Percentiles rank a stretch among this genome's conserved stretches.
Conservation (phyloP, 805 yeast species). For the Lipomyces orientalis region DNA sequence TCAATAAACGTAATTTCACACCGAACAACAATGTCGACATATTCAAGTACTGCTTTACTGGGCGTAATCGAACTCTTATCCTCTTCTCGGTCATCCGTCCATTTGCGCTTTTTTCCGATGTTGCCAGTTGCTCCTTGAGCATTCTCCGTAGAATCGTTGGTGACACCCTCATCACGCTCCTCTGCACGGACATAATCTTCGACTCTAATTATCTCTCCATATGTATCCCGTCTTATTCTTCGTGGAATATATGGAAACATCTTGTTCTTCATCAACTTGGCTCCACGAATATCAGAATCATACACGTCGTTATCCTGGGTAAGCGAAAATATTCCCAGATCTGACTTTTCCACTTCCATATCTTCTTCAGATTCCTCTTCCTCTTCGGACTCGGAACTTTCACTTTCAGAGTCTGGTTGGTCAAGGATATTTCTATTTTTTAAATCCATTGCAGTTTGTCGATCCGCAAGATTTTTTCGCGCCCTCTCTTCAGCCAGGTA, state of each 20-base stretch:
- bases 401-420: conserved; percentile 29
- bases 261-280: conserved; percentile 31
- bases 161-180: conserved; percentile 43
- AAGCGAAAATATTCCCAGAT: conserved; percentile 39
- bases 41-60: conserved; percentile 38
- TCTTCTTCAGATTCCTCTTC: conserved; percentile 42
- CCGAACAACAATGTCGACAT: conserved; percentile 54
- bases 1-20: conserved; percentile 82
- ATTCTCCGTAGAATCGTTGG: conserved; percentile 40
- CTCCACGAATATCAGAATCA: conserved; percentile 60
- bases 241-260: conserved; percentile 79
- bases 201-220: conserved; percentile 77
- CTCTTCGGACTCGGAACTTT: conserved; percentile 25
- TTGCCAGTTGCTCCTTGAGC: conserved; percentile 40
- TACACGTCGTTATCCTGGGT: conserved; percentile 48
- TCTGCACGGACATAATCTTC: conserved; percentile 65
- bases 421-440: conserved; percentile 50
- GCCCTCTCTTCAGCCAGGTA: conserved; percentile 41
- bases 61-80: conserved; percentile 34
- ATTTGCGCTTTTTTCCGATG: conserved; percentile 47
- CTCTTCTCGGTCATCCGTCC: conserved; percentile 44
- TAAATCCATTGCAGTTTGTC: conserved; percentile 45
- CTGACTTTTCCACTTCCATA: conserved; percentile 37
- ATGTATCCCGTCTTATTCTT: conserved; percentile 72
- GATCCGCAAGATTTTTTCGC: conserved; percentile 39